These are phyloP conservation scores for Amanita polypyramis DNA, from an alignment of 768 basidiomycete genomes.

Conservation along the genomic window DNA sequence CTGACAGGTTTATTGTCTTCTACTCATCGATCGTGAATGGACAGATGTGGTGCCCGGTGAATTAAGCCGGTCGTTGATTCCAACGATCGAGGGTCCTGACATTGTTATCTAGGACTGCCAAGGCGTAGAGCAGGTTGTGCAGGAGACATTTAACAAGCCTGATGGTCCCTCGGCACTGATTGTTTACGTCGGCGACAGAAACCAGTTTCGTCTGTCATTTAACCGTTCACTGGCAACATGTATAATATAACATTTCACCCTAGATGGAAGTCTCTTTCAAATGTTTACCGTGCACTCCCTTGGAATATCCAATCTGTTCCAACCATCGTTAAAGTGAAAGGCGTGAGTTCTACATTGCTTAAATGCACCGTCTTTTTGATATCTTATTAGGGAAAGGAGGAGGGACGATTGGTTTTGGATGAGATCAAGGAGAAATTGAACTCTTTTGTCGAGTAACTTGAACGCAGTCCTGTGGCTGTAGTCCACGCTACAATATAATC, in stretches of 20 bases:
- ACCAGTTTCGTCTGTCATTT: conserved; percentile 37
- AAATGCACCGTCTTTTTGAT: neutral
- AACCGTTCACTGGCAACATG: neutral
- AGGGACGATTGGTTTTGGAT: conserved; percentile 31
- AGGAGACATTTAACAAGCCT: conserved; percentile 34
- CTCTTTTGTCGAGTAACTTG: conserved; percentile 17
- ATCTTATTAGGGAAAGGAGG: conserved; percentile 25
- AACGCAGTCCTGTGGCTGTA: neutral
- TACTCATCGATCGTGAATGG: conserved; percentile 58
- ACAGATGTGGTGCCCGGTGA: conserved; percentile 62
- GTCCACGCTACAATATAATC: neutral
- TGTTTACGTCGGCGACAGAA: conserved; percentile 57
- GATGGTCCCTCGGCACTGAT: conserved; percentile 44
- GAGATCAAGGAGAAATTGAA: conserved; percentile 23
- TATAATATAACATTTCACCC: conserved; percentile 2
- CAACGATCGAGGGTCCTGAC: no score
- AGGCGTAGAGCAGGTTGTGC: conserved; percentile 45
- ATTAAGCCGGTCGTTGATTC: conserved; percentile 11
- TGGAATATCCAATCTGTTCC: conserved; percentile 55
- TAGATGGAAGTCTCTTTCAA: conserved; percentile 59
- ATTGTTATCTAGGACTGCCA: conserved; percentile 45
- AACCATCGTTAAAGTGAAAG: conserved; percentile 50
- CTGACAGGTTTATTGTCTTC: conserved; percentile 55
- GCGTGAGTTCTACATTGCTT: conserved; percentile 31
- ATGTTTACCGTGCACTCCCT: conserved; percentile 49